Conservation (phyloP, 2,329 filamentous ascomycete species). For the Paradendryphiella salina region DNA sequence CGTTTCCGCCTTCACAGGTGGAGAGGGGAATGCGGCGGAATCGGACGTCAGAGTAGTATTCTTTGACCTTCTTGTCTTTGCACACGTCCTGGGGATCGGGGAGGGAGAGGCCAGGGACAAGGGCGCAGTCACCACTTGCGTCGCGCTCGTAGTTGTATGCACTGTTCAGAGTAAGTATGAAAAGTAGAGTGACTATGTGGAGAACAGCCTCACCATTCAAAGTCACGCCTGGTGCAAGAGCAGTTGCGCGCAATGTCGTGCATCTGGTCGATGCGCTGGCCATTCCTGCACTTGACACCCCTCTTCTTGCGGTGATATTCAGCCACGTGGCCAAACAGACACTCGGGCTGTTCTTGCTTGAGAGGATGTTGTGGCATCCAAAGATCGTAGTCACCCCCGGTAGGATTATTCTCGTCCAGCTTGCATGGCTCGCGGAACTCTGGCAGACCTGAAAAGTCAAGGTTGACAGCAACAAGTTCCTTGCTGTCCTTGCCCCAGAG, state of each 20-base stretch:
- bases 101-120: conserved; percentile 73
- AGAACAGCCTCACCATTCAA: conserved; percentile 73
- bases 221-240: conserved; percentile 81
- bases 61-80: conserved; percentile 65
- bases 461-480: conserved; percentile 72
- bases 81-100: conserved; percentile 63
- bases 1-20: conserved; percentile 76
- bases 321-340: conserved; percentile 88
- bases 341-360: conserved; percentile 73
- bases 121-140: conserved; percentile 72
- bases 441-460: conserved; percentile 81
- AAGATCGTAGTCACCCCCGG: conserved; percentile 74
- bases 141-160: conserved; percentile 92
- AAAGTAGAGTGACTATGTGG: no score
- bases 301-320: conserved; percentile 88
- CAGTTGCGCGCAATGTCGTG: conserved; percentile 75
- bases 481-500: conserved; percentile 72
- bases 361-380: conserved; percentile 88
- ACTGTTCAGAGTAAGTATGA: conserved; percentile 53
- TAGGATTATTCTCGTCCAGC: conserved; percentile 63
- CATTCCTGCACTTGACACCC: conserved; percentile 80
- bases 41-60: conserved; percentile 83
- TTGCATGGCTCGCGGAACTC: conserved; percentile 70
- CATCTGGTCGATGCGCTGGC: conserved; percentile 64
- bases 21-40: conserved; percentile 89